Evolutionary conservation across 441 rosid genomes (phyloP), one percentile per base, ranked within the genome.

Genomic region (Eutrema salsugineum): DNA sequence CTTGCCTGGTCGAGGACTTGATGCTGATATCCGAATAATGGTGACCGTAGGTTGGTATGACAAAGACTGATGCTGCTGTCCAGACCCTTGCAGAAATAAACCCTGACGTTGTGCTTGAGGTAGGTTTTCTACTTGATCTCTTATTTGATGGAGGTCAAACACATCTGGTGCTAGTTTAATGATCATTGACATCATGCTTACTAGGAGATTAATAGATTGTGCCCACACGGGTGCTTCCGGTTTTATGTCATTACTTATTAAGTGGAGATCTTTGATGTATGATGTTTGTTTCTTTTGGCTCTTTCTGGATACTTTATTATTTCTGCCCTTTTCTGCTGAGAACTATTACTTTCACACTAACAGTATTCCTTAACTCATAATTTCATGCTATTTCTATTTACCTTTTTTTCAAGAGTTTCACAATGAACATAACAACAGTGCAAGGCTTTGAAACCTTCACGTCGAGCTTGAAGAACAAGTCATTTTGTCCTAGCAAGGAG

Each of bases 21-120:
- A 32, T 56, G 53, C 40, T 61, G 33, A 63, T 58, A 22, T 35
- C 44, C 33, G 19, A 2, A 54, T 63, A 24, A 40, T 40, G 63
- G 27, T 77, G 36, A 61, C 72, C 40, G n/a, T 73, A 94, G 99
- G 92, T 72, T 86, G 98, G 97, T 62, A 92, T 94, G 99, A 90
- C 97, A 76, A 94, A 92, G 85, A 94, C 99, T 44, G 99, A 94
- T 86, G 99, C 98, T 70, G 98, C 99, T 70, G 93, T 90, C 75
- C 99, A 94, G 81, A 94, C 98, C 57, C 99, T 94, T 59, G 77
- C 90, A 42, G 99, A 90, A 65, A 90, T 94, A 74, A 94, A 92
- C 73, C 99, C 97, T 48, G 99, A 94, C 68, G 97, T 94, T 65
- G 85, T 89, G 46, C 96, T 94, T 48, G 97, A 94, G 85, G 99